phyloP scores from a whole-genome alignment of 164 flowering plant species.

The Dillenia turbinata region DNA sequence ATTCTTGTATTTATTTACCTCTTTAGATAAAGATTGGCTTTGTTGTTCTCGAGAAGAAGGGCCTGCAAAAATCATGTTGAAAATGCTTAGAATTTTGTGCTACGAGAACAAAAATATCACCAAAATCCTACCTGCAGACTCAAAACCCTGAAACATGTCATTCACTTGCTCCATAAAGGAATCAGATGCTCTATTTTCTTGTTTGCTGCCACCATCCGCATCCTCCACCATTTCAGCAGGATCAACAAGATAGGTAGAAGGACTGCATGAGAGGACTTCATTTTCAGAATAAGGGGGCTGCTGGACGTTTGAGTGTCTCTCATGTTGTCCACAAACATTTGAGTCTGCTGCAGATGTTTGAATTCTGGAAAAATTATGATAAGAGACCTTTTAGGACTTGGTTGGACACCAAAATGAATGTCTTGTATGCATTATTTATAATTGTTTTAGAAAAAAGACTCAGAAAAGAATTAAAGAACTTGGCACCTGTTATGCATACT shows the following conservation, averaged over 20 bases:
- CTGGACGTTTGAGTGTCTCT: not conserved
- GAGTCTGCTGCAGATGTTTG: slow-evolving; percentile 1
- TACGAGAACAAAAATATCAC: too few species aligned
- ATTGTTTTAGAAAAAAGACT: too few species aligned
- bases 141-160: not conserved
- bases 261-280: slow-evolving; percentile 7
- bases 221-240: slow-evolving; percentile 2
- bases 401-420: too few species aligned
- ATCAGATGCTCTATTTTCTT: not conserved
- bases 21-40: too few species aligned
- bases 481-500: too few species aligned
- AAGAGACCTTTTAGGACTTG: not conserved
- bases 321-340: not conserved
- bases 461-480: too few species aligned
- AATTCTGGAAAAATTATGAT: slow-evolving; percentile 4
- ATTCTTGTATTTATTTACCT: too few species aligned
- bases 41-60: too few species aligned
- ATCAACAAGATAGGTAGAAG: slow-evolving; percentile 8
- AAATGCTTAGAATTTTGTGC: too few species aligned
- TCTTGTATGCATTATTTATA: too few species aligned
- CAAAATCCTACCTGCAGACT: too few species aligned
- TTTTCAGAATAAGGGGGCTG: slow-evolving; percentile 1
- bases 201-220: not conserved
- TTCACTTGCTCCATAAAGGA: not conserved
- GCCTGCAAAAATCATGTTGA: too few species aligned